Percentiles rank a stretch among this genome's conserved stretches.
Evolutionary conservation across 306 rosid genomes (phyloP).

Genomic region (Sindora glabra): DNA sequence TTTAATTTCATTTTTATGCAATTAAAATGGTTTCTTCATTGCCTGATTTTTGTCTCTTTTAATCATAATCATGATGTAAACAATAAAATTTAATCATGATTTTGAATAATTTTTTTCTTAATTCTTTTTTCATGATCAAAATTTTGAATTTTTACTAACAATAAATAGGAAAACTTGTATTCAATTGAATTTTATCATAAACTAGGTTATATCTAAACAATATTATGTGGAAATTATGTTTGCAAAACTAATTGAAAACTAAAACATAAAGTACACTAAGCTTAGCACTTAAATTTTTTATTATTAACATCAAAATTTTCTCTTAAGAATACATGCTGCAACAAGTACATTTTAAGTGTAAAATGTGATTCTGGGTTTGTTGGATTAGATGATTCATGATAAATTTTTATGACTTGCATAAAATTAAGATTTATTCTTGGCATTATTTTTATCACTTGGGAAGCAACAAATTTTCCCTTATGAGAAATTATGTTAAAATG

Average conservation of each 20-base stretch:
- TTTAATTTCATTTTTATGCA: background rate
- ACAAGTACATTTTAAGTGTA: background rate
- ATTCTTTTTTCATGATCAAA: no score
- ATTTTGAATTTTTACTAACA: background rate
- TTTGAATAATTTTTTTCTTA: background rate
- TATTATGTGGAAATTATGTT: slow-evolving; percentile 76
- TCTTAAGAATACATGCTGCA: background rate
- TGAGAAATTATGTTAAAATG: slow-evolving; percentile 58
- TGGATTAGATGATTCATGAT: slow-evolving; percentile 43
- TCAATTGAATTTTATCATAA: background rate
- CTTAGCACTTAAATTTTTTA: slow-evolving; percentile 4
- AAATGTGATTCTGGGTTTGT: background rate
- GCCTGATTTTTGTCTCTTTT: background rate
- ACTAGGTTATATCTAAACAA: slow-evolving; percentile 68
- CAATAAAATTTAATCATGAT: background rate
- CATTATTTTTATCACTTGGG: slow-evolving; percentile 66
- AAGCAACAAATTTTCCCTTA: slow-evolving; percentile 61
- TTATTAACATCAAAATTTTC: background rate
- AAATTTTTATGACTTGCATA: slow-evolving; percentile 78
- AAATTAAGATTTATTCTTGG: slow-evolving; percentile 86
- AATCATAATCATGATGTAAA: no score
- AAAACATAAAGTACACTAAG: slow-evolving; percentile 72
- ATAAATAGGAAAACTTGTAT: background rate
- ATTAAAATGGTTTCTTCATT: background rate
- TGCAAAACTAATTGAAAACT: slow-evolving; percentile 81